Evolutionary conservation across 2,329 filamentous ascomycete species (phyloP), one percentile per base, ranked within the genome.

Genomic region (Nakataea oryzae): DNA sequence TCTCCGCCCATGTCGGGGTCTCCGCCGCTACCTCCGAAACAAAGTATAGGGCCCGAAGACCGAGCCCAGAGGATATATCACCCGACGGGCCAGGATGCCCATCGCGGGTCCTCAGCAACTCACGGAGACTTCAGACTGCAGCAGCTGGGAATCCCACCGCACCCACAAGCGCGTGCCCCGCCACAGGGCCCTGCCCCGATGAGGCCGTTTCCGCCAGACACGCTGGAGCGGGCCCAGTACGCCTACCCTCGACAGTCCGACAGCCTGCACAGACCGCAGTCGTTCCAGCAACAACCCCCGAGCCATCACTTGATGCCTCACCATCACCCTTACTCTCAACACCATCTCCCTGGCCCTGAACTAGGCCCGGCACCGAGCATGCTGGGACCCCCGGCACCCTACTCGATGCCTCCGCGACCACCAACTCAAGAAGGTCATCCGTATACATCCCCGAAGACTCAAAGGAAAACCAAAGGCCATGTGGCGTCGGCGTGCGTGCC

Each of bases 401-500:
- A 67, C 29, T 59, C 63, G 13, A 30, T 59, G 4, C 62, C 64
- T 24, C 60, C 64, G 8, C 73, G 63, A 58, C 69, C 62, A 62
- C 72, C 65, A 32, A 70, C 73, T 11, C 70, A 74, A n/a, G 81
- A 85, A 50, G 73, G 72, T 28, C 74, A 77, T 47, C 73, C 78
- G 3, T 81, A 79, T 65, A 74, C 77, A 13, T 85, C 84, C 54
- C 82, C 84, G 2, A 87, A 85, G 67, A 78, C 83, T 8, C 84
- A 86, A 65, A 79, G 86, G 66, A 88, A 88, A 72, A 86, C 87
- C 7, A 91, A 91, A 71, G 88, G 89, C 17, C 90, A 95, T 76
- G 90, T 93, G 61, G 89, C 89, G 60, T 93, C 89, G 47, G 90
- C 90, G 29, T 95, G 90, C 72, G 87, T 93, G 67, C 91, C 91